Evolutionary conservation across 306 rosid species (phyloP).

Genomic region (Hylodesmum podocarpum): DNA sequence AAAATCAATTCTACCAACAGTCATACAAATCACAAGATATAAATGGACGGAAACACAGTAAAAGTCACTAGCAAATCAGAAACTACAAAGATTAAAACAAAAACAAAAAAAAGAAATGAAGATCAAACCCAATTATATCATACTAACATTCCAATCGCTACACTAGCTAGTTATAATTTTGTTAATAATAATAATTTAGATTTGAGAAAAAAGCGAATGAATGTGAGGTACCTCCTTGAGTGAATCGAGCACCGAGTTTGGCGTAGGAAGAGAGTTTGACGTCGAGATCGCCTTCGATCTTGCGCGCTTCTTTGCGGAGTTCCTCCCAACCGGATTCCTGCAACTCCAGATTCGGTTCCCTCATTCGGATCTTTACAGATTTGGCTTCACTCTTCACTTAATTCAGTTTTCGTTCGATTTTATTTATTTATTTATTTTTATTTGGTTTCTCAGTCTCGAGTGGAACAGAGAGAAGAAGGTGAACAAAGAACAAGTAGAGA

Average conservation of each 20-base stretch:
- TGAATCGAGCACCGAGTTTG: slow-evolving; percentile 84
- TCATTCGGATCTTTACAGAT: slow-evolving; percentile 65
- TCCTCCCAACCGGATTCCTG: slow-evolving; percentile 99
- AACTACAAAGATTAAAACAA: neutral
- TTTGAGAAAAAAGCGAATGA: no score
- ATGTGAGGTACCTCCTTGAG: slow-evolving; percentile 70
- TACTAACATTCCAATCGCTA: no score
- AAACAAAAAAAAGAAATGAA: no score
- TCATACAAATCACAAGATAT: neutral
- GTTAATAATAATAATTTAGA: neutral
- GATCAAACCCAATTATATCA: no score
- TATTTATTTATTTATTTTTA: no score
- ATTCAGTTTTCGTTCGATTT: no score
- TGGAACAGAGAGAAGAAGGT: neutral
- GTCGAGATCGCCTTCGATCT: slow-evolving; percentile 99
- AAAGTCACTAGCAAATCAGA: neutral
- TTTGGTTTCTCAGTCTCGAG: neutral
- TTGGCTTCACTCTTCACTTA: no score
- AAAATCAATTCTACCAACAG: no score
- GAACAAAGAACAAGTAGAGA: neutral
- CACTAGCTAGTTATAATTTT: neutral
- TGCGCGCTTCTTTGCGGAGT: slow-evolving; percentile 87
- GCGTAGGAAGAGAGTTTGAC: slow-evolving; percentile 95
- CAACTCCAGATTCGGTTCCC: slow-evolving; percentile 72
- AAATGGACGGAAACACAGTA: neutral